phyloP scores from a whole-genome alignment of 106 monocot genomes.

The Allium cepa region DNA sequence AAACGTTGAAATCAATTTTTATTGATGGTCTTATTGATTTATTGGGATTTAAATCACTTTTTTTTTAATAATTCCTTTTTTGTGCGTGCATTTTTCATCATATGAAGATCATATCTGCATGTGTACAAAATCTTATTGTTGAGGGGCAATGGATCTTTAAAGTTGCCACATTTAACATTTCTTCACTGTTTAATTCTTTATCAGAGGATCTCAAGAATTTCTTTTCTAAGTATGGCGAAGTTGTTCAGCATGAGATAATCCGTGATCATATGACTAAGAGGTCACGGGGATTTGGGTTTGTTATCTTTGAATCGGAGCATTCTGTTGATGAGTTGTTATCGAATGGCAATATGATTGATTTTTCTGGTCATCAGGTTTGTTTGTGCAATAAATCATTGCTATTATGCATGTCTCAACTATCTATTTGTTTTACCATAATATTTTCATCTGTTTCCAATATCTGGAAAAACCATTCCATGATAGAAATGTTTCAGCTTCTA shows the following conservation, averaged over 20 bases:
- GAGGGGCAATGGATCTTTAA: background rate
- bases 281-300: conserved; percentile 94
- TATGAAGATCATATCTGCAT: background rate
- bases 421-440: background rate
- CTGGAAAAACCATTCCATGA: background rate
- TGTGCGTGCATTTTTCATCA: background rate
- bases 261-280: conserved; percentile 73
- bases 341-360: conserved; percentile 89
- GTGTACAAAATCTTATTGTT: no score
- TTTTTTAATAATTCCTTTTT: no score
- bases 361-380: conserved; percentile 82
- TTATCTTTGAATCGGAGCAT: conserved; percentile 73
- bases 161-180: background rate
- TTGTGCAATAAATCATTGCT: conserved; percentile 3
- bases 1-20: background rate
- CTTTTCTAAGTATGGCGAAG: conserved; percentile 71
- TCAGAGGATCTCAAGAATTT: conserved; percentile 83
- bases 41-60: no score
- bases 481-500: background rate
- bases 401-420: background rate
- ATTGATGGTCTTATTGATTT: background rate
- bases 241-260: conserved; percentile 87
- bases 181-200: background rate
- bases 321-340: conserved; percentile 77
- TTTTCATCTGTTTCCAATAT: background rate